Evolutionary conservation across 257 asterid species (phyloP).

Genomic region (Oldenlandia corymbosa): DNA sequence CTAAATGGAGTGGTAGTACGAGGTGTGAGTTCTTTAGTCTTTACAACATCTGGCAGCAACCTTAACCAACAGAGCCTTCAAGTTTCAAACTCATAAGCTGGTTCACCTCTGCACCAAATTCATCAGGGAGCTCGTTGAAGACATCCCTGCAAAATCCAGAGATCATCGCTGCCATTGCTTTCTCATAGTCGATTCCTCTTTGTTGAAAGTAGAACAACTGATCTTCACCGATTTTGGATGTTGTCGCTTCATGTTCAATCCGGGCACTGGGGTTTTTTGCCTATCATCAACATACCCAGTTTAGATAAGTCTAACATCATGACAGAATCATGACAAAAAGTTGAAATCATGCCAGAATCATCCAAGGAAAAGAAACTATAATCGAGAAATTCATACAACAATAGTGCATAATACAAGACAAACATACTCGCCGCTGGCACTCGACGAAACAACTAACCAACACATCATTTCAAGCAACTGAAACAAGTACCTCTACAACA

Average conservation of each 20-base stretch:
- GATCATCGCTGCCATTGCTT: constrained; percentile 98
- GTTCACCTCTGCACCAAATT: constrained; percentile 94
- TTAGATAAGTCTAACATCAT: too few species aligned
- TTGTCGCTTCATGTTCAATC: constrained; percentile 86
- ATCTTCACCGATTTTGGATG: constrained; percentile 91
- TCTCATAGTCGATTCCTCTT: constrained; percentile 88
- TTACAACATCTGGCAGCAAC: not conserved
- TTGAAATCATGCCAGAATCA: too few species aligned
- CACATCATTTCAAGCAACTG: not conserved
- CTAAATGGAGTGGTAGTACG: too few species aligned
- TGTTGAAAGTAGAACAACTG: constrained; percentile 92
- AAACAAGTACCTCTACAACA: not conserved
- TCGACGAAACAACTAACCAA: not conserved
- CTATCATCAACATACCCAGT: constrained; percentile 31
- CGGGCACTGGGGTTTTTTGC: constrained; percentile 60
- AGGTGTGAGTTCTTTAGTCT: too few species aligned
- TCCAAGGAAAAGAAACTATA: too few species aligned
- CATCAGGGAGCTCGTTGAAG: constrained; percentile 85
- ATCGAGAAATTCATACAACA: too few species aligned
- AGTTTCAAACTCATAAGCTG: constrained; percentile 93
- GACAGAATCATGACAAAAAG: too few species aligned
- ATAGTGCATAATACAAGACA: not conserved
- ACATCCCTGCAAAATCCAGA: constrained; percentile 93
- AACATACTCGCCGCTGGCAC: not conserved
- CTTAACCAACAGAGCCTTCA: constrained; percentile 89